A percentile compares a stretch with the other conserved stretches of the same genome.
These are phyloP conservation scores for Ascochyta pisi DNA, from an alignment of 2,329 filamentous ascomycete genomes.

Conservation along the genomic window DNA sequence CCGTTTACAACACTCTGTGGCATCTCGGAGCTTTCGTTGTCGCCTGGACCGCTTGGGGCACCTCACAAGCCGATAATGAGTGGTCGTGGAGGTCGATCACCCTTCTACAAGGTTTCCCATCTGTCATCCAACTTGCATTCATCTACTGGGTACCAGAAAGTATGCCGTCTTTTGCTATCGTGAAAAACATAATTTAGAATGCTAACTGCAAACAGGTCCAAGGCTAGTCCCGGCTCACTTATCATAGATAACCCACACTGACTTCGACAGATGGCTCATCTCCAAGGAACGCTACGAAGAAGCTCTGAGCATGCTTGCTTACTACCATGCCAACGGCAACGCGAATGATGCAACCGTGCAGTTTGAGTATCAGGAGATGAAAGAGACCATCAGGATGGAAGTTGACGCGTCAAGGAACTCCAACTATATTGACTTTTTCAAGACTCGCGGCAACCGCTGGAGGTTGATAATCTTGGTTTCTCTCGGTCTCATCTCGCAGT, in stretches of 20 bases:
- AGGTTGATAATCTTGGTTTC: constrained; percentile 68
- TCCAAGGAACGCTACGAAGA: constrained; percentile 69
- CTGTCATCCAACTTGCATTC: constrained; percentile 64
- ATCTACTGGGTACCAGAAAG: constrained; percentile 68
- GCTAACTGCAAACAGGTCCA: background rate
- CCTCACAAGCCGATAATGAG: constrained; percentile 48
- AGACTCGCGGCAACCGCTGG: constrained; percentile 69
- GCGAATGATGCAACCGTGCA: constrained; percentile 66
- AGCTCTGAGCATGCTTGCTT: constrained; percentile 65
- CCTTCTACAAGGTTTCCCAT: constrained; percentile 58
- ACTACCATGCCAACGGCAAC: constrained; percentile 69
- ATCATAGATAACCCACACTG: background rate
- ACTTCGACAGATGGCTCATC: constrained; percentile 55
- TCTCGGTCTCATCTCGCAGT: constrained; percentile 71
- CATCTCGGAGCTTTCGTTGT: constrained; percentile 65
- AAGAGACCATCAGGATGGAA: constrained; percentile 67
- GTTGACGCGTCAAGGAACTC: constrained; percentile 56
- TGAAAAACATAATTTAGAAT: background rate
- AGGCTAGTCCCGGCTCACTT: background rate
- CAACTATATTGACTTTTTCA: constrained; percentile 67
- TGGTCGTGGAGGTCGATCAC: constrained; percentile 62
- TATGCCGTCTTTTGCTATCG: background rate
- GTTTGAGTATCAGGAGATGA: constrained; percentile 72
- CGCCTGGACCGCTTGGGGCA: constrained; percentile 62
- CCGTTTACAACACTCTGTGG: constrained; percentile 73